A percentile compares a stretch with the other conserved stretches of the same genome.
Conservation (phyloP, 2,329 filamentous ascomycete genomes). For the Dissoconium aciculare region DNA sequence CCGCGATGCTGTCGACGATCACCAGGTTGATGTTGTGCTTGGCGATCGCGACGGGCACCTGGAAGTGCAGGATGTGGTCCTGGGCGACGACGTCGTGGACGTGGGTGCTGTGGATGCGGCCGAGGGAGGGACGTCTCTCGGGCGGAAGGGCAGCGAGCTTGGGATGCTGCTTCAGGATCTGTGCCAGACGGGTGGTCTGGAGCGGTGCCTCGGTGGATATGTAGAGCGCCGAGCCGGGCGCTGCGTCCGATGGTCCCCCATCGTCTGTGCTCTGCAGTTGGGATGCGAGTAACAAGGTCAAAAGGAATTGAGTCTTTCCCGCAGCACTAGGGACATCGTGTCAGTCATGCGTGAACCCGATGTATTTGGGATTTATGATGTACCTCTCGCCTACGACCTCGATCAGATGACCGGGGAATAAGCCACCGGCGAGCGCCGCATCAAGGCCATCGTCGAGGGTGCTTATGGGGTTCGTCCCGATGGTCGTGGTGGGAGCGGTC, state of each 20-base stretch:
- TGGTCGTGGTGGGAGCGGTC: too few relatives aligned
- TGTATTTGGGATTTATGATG: constrained; percentile 3
- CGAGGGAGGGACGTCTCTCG: constrained; percentile 46
- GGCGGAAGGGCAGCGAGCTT: constrained; percentile 35
- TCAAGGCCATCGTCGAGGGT: constrained; percentile 67
- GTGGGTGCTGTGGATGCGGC: constrained; percentile 63
- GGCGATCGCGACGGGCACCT: constrained; percentile 71
- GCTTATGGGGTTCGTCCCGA: too few relatives aligned
- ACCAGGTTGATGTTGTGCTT: constrained; percentile 67
- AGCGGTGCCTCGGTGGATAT: constrained; percentile 84
- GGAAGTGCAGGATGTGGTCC: constrained; percentile 85
- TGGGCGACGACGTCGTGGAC: constrained; percentile 86
- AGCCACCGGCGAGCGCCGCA: constrained; percentile 55
- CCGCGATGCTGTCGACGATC: constrained; percentile 79
- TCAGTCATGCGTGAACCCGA: constrained; percentile 4
- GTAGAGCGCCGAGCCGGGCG: constrained; percentile 68
- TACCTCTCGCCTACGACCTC: constrained; percentile 86
- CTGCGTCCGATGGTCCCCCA: constrained; percentile 12
- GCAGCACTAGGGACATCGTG: constrained; percentile 56
- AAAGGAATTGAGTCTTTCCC: constrained; percentile 88
- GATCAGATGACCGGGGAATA: constrained; percentile 66
- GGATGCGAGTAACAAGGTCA: constrained; percentile 67
- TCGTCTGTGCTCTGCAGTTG: constrained; percentile 55
- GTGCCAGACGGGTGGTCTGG: constrained; percentile 63
- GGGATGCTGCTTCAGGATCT: constrained; percentile 59